phyloP scores from a whole-genome alignment of 805 yeast species.

The Candida vartiovaarae region DNA sequence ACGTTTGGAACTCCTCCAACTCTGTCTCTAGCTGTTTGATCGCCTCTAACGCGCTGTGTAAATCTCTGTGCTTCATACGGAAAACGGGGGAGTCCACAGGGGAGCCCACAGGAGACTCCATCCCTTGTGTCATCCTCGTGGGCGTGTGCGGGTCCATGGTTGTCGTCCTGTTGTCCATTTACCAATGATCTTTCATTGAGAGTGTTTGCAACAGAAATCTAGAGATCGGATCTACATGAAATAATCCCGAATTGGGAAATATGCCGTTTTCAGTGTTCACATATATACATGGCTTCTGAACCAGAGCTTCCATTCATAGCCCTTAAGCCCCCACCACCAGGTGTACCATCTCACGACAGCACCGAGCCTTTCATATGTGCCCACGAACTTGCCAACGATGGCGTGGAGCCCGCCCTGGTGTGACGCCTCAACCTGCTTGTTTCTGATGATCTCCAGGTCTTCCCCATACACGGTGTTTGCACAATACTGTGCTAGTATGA shows the following conservation, averaged over 20 bases:
- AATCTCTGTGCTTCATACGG: slow-evolving; percentile 22
- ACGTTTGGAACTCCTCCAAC: slow-evolving; percentile 34
- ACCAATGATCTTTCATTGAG: too few species aligned
- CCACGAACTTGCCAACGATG: background rate
- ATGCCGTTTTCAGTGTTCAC: too few species aligned
- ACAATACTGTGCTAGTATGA: slow-evolving; percentile 87
- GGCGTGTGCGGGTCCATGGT: too few species aligned
- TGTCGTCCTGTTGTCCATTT: too few species aligned
- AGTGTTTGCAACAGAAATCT: too few species aligned
- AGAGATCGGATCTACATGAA: too few species aligned
- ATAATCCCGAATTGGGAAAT: too few species aligned
- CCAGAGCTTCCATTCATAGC: slow-evolving; percentile 1
- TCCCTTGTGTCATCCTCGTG: too few species aligned
- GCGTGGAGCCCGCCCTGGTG: background rate
- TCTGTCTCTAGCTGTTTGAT: slow-evolving; percentile 35
- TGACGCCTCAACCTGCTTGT: background rate
- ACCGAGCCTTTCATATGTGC: background rate
- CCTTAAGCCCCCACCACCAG: slow-evolving; percentile 3
- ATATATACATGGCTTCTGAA: background rate
- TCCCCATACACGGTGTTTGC: slow-evolving; percentile 74
- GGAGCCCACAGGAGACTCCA: too few species aligned
- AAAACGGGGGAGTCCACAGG: slow-evolving; percentile 10
- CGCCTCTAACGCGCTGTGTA: slow-evolving; percentile 27
- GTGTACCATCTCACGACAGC: slow-evolving; percentile 1
- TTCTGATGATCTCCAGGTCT: slow-evolving; percentile 32